phyloP scores from a whole-genome alignment of 192 early-diverging fungal species.

The Endogone sp. region DNA sequence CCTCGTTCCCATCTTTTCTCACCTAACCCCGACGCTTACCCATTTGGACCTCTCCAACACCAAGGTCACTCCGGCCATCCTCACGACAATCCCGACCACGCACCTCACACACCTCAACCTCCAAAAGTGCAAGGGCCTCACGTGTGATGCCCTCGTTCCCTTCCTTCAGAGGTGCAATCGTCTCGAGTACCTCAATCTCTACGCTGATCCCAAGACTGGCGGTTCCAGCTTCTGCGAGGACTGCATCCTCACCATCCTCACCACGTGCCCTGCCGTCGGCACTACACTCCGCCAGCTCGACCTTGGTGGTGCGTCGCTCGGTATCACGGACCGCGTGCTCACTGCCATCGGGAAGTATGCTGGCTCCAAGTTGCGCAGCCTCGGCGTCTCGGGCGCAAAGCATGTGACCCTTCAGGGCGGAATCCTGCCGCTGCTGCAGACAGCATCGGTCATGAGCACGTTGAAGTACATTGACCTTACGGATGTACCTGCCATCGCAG shows the following conservation, averaged over 20 bases:
- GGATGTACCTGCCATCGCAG: too few relatives aligned
- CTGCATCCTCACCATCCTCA: background rate
- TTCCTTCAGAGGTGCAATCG: background rate
- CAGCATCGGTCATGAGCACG: too few relatives aligned
- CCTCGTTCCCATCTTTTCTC: background rate
- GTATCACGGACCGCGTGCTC: background rate
- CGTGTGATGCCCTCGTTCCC: background rate
- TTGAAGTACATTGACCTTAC: background rate
- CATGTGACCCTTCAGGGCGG: background rate
- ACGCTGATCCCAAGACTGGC: background rate
- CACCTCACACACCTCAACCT: conserved; percentile 1
- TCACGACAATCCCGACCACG: background rate
- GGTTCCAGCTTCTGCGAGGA: background rate
- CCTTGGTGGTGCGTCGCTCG: background rate
- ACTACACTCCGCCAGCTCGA: background rate
- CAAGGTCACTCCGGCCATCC: background rate
- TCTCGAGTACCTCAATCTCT: conserved; percentile 1
- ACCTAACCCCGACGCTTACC: background rate
- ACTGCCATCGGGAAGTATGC: background rate
- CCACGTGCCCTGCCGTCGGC: background rate
- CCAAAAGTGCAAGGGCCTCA: background rate
- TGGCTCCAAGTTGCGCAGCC: background rate
- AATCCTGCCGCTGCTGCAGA: background rate
- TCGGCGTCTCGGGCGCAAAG: background rate
- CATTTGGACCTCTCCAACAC: background rate